Base-by-base conservation (phyloP, 495 filamentous ascomycete species). In the Aspergillus taichungensis region DNA sequence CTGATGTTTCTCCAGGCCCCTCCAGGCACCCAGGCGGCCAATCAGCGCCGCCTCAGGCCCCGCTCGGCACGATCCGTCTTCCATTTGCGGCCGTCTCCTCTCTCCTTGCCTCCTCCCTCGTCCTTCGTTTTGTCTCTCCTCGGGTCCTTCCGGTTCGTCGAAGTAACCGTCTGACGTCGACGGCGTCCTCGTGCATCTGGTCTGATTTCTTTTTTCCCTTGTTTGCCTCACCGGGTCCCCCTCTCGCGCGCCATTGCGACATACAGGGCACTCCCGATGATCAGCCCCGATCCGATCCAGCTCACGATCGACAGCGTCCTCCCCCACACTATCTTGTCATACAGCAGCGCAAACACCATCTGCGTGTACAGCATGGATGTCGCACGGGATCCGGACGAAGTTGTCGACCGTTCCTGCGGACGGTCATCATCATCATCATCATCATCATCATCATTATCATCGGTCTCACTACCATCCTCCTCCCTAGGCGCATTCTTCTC, bases 361-460 rank as follows among this genome's bases (percentile, higher is more conserved):
- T 94, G 85, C 36, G 81, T 87, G 57, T 95, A 97, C 4, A 87
- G 70, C 87, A 95, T 94, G 13, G 84, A 87, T 5, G 85, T 94
- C 3, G 89, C 89, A 14, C 85, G 74, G 13, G 81, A 80, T 6
- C 79, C 78, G 43, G 55, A 54, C 37, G 49, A 47, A 5, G 51
- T 35, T 30, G 37, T 28, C 65, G 67, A 30, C 4, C 13, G 29
- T 46, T 46, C 31, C 31, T 30, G 3, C 32, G 50, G 45, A 1
- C 33, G 34, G 14, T 30, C 31, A n/a, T 37, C 13, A 7, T 46
- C 37, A 6, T 43, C 44, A 8, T 30, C 36, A n/a, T n/a, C n/a
- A n/a, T n/a, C n/a, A n/a, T n/a, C n/a, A n/a, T n/a, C n/a, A n/a
- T n/a, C n/a, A n/a, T n/a, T n/a, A 3, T 43, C 46, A 5, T 40